A percentile compares a stretch with the other conserved stretches of the same genome.
These are phyloP conservation scores for Tetracladium marchalianum DNA, from an alignment of 495 filamentous ascomycete genomes.

Conservation along the genomic window DNA sequence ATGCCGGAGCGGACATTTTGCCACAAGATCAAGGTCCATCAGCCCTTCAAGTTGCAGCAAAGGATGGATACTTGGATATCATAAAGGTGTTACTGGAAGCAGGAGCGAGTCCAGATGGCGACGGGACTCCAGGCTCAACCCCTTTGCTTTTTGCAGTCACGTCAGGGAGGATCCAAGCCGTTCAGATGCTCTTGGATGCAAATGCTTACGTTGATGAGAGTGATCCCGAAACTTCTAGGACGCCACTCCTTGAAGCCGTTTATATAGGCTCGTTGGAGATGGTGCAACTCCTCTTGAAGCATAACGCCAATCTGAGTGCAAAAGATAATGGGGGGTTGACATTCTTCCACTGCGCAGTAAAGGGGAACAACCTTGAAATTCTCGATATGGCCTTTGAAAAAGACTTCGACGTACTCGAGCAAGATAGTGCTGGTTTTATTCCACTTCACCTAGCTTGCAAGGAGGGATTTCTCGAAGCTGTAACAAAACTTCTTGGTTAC, in stretches of 20 bases:
- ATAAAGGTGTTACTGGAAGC: neutral
- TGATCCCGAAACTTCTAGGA: neutral
- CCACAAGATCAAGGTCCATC: neutral
- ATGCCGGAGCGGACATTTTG: neutral
- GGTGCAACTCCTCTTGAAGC: neutral
- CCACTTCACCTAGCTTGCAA: no score
- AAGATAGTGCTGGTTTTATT: no score
- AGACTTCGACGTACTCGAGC: no score
- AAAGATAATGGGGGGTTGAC: neutral
- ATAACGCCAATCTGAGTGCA: neutral
- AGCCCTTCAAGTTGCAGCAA: neutral
- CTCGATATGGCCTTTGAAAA: no score
- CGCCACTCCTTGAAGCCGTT: neutral
- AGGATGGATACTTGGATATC: neutral
- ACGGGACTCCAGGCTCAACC: neutral
- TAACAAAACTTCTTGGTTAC: no score
- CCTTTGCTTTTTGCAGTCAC: neutral
- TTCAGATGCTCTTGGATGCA: neutral
- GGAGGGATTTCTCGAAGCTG: no score
- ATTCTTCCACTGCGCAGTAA: no score
- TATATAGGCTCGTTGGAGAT: neutral
- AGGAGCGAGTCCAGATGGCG: neutral
- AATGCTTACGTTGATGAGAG: neutral
- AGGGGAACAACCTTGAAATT: no score
- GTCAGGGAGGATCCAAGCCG: no score